A percentile compares a stretch with the other conserved stretches of the same genome.
Conservation (phyloP, 805 yeast genomes). For the Metschnikowia henanensis region DNA sequence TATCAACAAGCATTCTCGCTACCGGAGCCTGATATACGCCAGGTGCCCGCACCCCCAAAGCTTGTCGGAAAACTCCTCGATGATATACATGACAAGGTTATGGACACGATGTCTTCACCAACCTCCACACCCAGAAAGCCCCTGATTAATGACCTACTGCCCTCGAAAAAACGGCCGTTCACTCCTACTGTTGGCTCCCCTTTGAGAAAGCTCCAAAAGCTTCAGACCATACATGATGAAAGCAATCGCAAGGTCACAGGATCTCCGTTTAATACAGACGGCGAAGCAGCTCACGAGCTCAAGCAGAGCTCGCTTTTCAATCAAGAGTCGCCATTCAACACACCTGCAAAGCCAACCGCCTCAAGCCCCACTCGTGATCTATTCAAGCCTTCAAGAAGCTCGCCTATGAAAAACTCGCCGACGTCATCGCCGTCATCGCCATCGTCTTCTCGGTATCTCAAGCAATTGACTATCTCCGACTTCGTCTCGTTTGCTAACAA, state of each 20-base stretch:
- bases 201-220: constrained; percentile 32
- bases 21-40: constrained; percentile 48
- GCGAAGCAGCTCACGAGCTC: constrained; percentile 1
- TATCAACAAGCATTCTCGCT: constrained; percentile 43
- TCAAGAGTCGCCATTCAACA: constrained; percentile 17
- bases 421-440: constrained; percentile 10
- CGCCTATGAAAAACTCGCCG: constrained; percentile 9
- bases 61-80: constrained; percentile 41
- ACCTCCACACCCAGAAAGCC: constrained; percentile 19
- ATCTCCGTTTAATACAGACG: constrained; percentile 16
- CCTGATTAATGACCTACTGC: constrained; percentile 18
- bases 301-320: not conserved
- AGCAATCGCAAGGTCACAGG: constrained; percentile 4
- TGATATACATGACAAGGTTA: constrained; percentile 45
- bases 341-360: not conserved
- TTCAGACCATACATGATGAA: constrained; percentile 16
- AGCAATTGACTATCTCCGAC: constrained; percentile 32
- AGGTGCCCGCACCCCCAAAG: constrained; percentile 58
- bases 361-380: constrained; percentile 19
- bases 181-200: constrained; percentile 40
- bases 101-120: constrained; percentile 27
- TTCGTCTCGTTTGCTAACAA: constrained; percentile 54
- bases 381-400: constrained; percentile 14
- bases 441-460: constrained; percentile 12
- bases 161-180: constrained; percentile 18